phyloP scores from a whole-genome alignment of 305 asterid genomes.

The Fraxinus ornus region DNA sequence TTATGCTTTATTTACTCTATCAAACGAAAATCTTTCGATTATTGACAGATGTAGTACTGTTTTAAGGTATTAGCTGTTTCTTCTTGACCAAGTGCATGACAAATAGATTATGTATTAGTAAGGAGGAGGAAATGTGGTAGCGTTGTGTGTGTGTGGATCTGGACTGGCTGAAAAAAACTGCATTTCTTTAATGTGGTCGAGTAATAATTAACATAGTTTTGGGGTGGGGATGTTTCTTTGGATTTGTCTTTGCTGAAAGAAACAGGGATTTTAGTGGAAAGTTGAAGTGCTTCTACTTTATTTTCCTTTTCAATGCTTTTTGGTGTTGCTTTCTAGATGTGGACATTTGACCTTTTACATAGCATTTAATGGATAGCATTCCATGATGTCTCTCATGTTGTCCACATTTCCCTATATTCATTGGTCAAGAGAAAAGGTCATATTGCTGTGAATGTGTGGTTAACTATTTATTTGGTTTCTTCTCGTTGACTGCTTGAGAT shows the following conservation, averaged over 20 bases:
- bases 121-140: background rate
- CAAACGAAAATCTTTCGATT: background rate
- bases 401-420: constrained; percentile 24
- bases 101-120: background rate
- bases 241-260: constrained; percentile 22
- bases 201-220: constrained; percentile 17
- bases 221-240: constrained; percentile 8
- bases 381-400: constrained; percentile 24
- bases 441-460: constrained; percentile 22
- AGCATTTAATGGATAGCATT: constrained; percentile 23
- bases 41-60: background rate
- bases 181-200: background rate
- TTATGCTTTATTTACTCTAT: background rate
- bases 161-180: background rate
- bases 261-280: constrained; percentile 34
- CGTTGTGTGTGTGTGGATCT: background rate
- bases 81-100: background rate
- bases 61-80: background rate
- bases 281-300: constrained; percentile 34
- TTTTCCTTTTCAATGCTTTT: constrained; percentile 25
- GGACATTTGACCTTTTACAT: constrained; percentile 33
- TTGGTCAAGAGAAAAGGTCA: constrained; percentile 25
- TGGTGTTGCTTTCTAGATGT: constrained; percentile 37
- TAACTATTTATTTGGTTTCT: constrained; percentile 14
- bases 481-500: constrained; percentile 16